Evolutionary conservation across 306 rosid species (phyloP), one percentile per base, ranked within the genome.

Genomic region (Herpetospermum pedunculosum): DNA sequence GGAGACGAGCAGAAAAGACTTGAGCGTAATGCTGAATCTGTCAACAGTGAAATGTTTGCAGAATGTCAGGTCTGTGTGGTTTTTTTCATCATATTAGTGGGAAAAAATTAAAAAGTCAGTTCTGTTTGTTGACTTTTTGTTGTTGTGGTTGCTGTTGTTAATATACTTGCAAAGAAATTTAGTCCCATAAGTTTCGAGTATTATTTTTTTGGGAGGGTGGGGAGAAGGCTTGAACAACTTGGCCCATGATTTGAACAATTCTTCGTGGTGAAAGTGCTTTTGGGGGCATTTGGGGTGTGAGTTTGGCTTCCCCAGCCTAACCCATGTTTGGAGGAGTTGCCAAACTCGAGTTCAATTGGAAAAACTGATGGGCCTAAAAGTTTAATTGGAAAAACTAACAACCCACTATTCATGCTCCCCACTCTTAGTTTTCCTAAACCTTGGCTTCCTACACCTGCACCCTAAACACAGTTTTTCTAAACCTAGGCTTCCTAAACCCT

Each of bases 21-120:
- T 72, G 98, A 90, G 81, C 97, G 96, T 69, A 85, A 93, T 85
- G 96, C 96, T 55, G 98, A 93, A 68, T 85, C 94, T 70, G 96
- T 87, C 72, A 88, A 88, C 82, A 77, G 94, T 68, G 98, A 90
- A 81, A 85, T 93, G 84, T 93, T 88, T 74, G 84, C 89, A 47
- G 98, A 93, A 75, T 93, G 98, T 80, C 98, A 93, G 98, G 98
- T 93, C 77, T 13, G 75, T 70, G 79, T 81, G 70, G 16, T 71
- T 70, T 70, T 69, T 76, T 68, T 48, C 43, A 53, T 34, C 34
- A 62, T 19, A 35, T 50, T 21, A 41, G 52, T 25, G 19, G 49
- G 32, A 13, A 43, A 68, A 23, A 11, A n/a, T n/a, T n/a, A n/a
- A n/a, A n/a, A n/a, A 18, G 28, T 55, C 16, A 3, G 14, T 32